Conservation (phyloP, 768 basidiomycete genomes). For the Hortiboletus campestris region DNA sequence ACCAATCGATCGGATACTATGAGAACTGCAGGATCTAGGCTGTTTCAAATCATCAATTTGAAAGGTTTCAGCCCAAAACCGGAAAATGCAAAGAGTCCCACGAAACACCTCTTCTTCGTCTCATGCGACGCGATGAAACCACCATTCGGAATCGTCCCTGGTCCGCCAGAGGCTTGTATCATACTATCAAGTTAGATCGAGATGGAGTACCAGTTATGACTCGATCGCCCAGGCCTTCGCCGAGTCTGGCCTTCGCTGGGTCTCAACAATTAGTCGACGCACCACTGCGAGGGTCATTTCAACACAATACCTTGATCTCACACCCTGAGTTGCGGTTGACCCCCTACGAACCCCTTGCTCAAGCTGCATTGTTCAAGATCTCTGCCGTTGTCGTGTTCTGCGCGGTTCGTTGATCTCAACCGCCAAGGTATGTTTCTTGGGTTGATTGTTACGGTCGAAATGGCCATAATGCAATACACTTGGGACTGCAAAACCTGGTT, state of each 20-base stretch:
- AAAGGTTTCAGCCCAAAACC: too few relatives aligned
- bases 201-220: too few relatives aligned
- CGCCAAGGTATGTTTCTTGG: conserved; percentile 18
- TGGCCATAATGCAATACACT: conserved; percentile 27
- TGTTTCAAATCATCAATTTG: too few relatives aligned
- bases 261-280: neutral
- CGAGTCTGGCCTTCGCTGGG: neutral
- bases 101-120: too few relatives aligned
- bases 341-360: neutral
- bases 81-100: too few relatives aligned
- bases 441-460: conserved; percentile 10
- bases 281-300: neutral
- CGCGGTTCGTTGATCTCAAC: neutral
- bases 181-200: too few relatives aligned
- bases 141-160: neutral
- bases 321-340: neutral
- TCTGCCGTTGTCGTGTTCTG: neutral
- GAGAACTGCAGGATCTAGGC: too few relatives aligned
- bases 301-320: neutral
- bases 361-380: neutral
- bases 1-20: too few relatives aligned
- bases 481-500: conserved; percentile 21
- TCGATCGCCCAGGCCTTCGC: too few relatives aligned
- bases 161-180: too few relatives aligned
- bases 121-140: too few relatives aligned